phyloP scores from a whole-genome alignment of 192 early-diverging fungal genomes.

The Neocallimastix lanati region DNA sequence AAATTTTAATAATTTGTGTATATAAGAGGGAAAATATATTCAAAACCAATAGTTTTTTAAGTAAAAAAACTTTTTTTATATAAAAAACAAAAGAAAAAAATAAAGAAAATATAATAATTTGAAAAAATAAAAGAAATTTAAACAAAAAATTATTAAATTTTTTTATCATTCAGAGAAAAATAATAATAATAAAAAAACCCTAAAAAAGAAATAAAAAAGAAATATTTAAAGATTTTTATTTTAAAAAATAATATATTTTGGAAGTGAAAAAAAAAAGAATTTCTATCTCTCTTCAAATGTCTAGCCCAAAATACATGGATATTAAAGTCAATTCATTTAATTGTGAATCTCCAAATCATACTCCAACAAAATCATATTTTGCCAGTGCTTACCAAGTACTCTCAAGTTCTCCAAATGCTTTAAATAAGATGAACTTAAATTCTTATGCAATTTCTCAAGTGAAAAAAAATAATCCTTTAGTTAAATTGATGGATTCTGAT shows the following conservation, averaged over 20 bases:
- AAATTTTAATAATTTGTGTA: too few relatives aligned
- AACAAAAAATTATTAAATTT: too few relatives aligned
- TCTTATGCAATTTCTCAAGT: neutral
- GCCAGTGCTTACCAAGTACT: neutral
- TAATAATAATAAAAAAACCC: too few relatives aligned
- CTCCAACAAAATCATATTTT: neutral
- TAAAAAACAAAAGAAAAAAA: too few relatives aligned
- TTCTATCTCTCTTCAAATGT: neutral
- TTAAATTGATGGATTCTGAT: neutral
- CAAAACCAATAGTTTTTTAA: too few relatives aligned
- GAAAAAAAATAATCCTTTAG: neutral
- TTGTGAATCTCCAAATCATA: neutral
- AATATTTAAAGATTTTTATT: too few relatives aligned
- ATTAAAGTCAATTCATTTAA: neutral
- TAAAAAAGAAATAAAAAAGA: too few relatives aligned
- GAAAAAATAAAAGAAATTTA: too few relatives aligned
- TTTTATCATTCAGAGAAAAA: too few relatives aligned
- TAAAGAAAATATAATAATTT: too few relatives aligned
- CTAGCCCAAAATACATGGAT: neutral
- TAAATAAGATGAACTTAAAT: neutral
- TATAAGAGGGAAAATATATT: too few relatives aligned
- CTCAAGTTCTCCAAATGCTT: neutral
- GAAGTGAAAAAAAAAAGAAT: neutral
- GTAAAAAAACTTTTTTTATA: too few relatives aligned
- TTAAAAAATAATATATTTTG: neutral